Conservation (phyloP, 805 yeast genomes). For the Wickerhamiella lipophila region DNA sequence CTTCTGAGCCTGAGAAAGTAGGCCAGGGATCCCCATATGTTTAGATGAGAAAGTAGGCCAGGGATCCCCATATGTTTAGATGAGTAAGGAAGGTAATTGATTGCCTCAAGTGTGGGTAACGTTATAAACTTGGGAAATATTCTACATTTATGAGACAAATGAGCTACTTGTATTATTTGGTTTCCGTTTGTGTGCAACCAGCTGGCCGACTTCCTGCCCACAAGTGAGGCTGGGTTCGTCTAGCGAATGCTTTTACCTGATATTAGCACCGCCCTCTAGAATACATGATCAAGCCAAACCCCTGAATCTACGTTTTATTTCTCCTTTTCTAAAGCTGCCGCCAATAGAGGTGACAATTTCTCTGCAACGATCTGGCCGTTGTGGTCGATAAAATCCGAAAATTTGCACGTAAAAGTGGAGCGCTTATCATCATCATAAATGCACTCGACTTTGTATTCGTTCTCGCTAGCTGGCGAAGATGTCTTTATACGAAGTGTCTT, state of each 20-base stretch:
- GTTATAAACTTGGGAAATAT: too few species aligned
- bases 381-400: conserved; percentile 10
- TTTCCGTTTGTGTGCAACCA: too few species aligned
- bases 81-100: too few species aligned
- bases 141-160: too few species aligned
- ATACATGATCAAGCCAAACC: too few species aligned
- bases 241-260: too few species aligned
- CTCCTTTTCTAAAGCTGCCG: conserved; percentile 1
- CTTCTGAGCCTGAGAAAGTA: neutral
- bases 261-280: too few species aligned
- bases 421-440: neutral
- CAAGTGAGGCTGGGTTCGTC: too few species aligned
- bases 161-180: too few species aligned
- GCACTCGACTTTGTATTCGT: conserved; percentile 1
- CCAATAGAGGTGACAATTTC: conserved; percentile 2
- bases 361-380: conserved; percentile 4
- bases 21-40: conserved; percentile 10
- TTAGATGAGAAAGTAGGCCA: neutral
- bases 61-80: too few species aligned
- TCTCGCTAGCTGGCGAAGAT: neutral
- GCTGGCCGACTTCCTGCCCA: too few species aligned
- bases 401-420: conserved; percentile 1
- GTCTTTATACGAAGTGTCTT: conserved; percentile 7
- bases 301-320: neutral
- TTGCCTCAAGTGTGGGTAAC: too few species aligned